Evolutionary conservation across 495 filamentous ascomycete species (phyloP).

Genomic region (Neohortaea acidophila): DNA sequence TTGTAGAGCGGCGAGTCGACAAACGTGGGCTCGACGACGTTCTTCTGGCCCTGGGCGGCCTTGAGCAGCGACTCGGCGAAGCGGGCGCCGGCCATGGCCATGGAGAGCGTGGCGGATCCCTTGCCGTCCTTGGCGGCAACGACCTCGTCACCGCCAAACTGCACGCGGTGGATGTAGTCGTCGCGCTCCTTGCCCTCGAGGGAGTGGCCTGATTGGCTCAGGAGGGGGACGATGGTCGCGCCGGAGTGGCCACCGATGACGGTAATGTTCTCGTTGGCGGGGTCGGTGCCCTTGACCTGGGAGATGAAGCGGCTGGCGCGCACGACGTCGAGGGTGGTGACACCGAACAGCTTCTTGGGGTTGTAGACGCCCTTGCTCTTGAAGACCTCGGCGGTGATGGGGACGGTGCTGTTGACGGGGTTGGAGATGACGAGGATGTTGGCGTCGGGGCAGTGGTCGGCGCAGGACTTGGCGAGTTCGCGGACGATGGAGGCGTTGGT

Average conservation of each 20-base stretch:
- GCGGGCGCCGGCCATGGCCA: conserved; percentile 96
- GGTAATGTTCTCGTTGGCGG: conserved; percentile 78
- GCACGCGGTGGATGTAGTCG: conserved; percentile 80
- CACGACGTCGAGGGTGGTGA: conserved; percentile 97
- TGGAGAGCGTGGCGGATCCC: conserved; percentile 93
- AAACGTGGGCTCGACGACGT: conserved; percentile 89
- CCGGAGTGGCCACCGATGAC: conserved; percentile 96
- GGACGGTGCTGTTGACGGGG: conserved; percentile 98
- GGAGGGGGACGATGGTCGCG: conserved; percentile 92
- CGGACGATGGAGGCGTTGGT: conserved; percentile 99
- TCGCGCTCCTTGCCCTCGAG: conserved; percentile 59
- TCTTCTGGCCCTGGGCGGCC: conserved; percentile 85
- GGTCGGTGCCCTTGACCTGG: conserved; percentile 79
- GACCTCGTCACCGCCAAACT: conserved; percentile 99
- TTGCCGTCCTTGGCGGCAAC: conserved; percentile 98
- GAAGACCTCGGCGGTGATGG: conserved; percentile 92
- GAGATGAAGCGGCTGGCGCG: conserved; percentile 95
- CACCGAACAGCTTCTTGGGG: conserved; percentile 95
- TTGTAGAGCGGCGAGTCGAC: conserved; percentile 95
- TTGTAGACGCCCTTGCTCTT: conserved; percentile 90
- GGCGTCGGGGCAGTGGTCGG: conserved; percentile 76
- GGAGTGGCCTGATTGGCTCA: conserved; percentile 81
- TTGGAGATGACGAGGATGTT: conserved; percentile 96
- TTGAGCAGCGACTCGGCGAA: conserved; percentile 91
- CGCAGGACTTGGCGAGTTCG: conserved; percentile 90